These are phyloP conservation scores for Diplocarpon rosae DNA, from an alignment of 2,329 filamentous ascomycete genomes.

Conservation along the genomic window DNA sequence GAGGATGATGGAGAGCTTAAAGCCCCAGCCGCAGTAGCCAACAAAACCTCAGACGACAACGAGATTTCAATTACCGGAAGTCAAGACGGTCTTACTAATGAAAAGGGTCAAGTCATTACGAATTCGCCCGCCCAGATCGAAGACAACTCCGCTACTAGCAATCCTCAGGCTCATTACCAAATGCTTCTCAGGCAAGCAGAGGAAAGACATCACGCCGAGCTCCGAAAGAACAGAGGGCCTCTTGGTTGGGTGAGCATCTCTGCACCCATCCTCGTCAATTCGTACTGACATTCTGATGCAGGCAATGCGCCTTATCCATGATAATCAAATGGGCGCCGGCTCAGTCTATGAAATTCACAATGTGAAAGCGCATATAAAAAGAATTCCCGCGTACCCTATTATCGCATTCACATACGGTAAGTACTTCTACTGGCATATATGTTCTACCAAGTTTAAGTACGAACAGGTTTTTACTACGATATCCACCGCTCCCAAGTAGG, in stretches of 20 bases:
- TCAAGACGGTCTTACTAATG: no score
- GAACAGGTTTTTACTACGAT: constrained; percentile 56
- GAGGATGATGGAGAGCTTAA: constrained; percentile 28
- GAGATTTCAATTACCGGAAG: no score
- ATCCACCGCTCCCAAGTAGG: constrained; percentile 68
- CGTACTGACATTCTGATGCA: background rate
- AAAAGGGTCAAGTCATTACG: no score
- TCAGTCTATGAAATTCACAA: constrained; percentile 66
- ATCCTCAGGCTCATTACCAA: constrained; percentile 38
- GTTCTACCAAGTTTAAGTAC: background rate
- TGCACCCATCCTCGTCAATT: background rate
- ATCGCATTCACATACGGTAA: constrained; percentile 51
- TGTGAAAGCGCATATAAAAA: constrained; percentile 49
- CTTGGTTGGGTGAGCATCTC: constrained; percentile 49
- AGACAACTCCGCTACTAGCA: background rate
- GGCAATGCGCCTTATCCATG: constrained; percentile 64
- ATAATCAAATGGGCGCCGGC: constrained; percentile 62
- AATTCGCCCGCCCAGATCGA: background rate
- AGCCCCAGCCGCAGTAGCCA: constrained; percentile 22
- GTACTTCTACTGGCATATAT: background rate
- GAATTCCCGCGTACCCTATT: constrained; percentile 57
- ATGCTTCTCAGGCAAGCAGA: constrained; percentile 47
- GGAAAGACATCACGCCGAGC: constrained; percentile 48
- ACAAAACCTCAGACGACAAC: background rate
- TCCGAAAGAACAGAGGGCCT: constrained; percentile 51